Base-by-base conservation (phyloP, 2,329 filamentous ascomycete species). In the Aaosphaeria pasadenensis region DNA sequence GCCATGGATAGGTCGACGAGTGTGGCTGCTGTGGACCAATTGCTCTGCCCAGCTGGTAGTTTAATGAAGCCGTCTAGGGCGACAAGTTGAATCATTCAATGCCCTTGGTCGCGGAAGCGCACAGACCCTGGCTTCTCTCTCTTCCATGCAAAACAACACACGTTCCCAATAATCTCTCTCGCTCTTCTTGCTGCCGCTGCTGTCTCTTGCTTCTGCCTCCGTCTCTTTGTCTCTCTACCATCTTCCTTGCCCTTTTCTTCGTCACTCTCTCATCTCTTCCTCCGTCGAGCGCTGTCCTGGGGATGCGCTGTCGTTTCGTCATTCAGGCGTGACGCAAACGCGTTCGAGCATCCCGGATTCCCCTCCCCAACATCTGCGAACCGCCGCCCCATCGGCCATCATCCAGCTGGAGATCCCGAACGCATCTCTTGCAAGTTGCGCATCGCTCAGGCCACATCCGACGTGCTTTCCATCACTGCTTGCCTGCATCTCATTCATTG, bases 241-340 rank as follows among this genome's bases (percentile, higher is more conserved):
- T 53, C 57, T 61, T 56, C 57, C 57, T 59, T 36, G 33, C 33
- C 33, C 17, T 24, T 24, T 24, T 24, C 17, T 24, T 36, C 33
- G n/a, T 36, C n/a, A 9, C 7, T 36, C 33, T 36, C n/a, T n/a
- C n/a, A 9, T 36, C 24, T 40, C 9, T 28, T 17, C 39, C 24
- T 40, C 38, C 54, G 47, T 60, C 57, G 60, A 60, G 62, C 55
- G 63, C 64, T 55, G 53, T 43, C 55, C 55, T 64, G 58, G 57
- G 47, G 57, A 59, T 59, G 64, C 57, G 59, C 59, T 50, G 57
- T 52, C 55, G 54, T 45, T 52, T 54, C 50, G 48, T 54, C 45
- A 49, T 51, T 52, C 46, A 55, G 56, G 60, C 54, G 53, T 62
- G 50, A 58, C 59, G 46, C 49, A 54, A 58, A 60, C 61, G 58